Evolutionary conservation across 176 grass and related monocot genomes (phyloP), one percentile per base, ranked within the genome.

Genomic region (Eleusine indica): DNA sequence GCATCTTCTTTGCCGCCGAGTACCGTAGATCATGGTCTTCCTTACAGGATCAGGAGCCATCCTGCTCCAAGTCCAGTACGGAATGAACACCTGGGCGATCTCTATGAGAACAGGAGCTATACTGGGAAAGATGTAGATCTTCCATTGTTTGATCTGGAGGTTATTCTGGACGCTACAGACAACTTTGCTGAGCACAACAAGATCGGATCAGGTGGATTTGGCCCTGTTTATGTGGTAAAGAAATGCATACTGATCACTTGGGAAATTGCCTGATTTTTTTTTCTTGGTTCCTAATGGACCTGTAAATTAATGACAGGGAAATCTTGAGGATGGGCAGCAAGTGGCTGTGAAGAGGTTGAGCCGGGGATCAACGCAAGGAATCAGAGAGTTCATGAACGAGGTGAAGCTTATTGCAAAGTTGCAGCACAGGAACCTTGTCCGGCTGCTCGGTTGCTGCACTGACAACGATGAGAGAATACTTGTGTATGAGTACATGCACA

Each of bases 401-500:
- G 88, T 89, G 21, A 77, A 65, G 19, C 61, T 93, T 10, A 88
- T 90, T 0, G 91, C 88, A 0, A 90, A 79, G 51, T 51, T 90
- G 13, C 83, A 90, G 73, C 88, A 90, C 61, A 82, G 67, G 47
- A 90, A 90, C 48, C 88, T 90, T 0, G 88, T 90, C 29, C 78
- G 83, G 73, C 9, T 90, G 2, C 66, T 90, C 0, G 83, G 88
- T 0, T 90, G 79, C 38, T 90, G 88, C 83, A 86, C 73, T 74
- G 60, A 90, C 12, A 42, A 67, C 19, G 74, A 87, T 0, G 91
- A 93, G 88, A 75, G 91, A 35, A 82, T 93, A 22, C 84, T 93
- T 9, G 77, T 93, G 0, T 90, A 90, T 16, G 91, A 93, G 68
- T 93, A 82, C 68, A 69, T 93, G 91, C 88, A 82, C 64, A 93